Evolutionary conservation across 306 rosid genomes (phyloP).

Genomic region (Rosa chinensis): DNA sequence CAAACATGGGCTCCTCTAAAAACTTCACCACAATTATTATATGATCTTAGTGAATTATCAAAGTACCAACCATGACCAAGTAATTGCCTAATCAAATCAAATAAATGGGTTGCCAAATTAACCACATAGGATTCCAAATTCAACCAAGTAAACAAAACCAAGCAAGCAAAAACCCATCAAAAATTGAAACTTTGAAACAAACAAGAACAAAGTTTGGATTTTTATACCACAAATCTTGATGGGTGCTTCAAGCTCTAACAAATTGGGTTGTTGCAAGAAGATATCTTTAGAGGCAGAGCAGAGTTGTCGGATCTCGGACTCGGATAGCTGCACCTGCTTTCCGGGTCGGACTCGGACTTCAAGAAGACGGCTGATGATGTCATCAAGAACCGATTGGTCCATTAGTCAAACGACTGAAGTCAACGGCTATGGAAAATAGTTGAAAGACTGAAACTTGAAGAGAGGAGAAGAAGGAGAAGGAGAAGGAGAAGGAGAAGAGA

Average conservation of each 20-base stretch:
- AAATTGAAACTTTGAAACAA: not conserved
- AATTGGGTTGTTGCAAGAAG: constrained; percentile 80
- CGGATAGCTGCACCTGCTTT: constrained; percentile 90
- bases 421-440: constrained; percentile 26
- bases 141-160: constrained; percentile 1
- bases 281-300: constrained; percentile 65
- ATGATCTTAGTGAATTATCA: not conserved
- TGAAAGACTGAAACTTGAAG: constrained; percentile 14
- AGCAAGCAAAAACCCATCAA: not conserved
- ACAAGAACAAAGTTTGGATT: constrained; percentile 1
- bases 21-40: not conserved
- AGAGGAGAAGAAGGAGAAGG: not conserved
- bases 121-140: not conserved
- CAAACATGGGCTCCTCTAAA: not conserved
- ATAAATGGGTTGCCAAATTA: not conserved
- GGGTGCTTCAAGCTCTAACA: constrained; percentile 87
- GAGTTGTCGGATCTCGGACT: constrained; percentile 92
- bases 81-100: not conserved
- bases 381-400: constrained; percentile 77
- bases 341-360: constrained; percentile 84
- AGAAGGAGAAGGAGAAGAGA: constrained; percentile 5
- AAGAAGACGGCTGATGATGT: constrained; percentile 78
- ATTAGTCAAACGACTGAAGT: constrained; percentile 30
- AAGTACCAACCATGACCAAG: constrained; percentile 7
- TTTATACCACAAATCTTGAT: constrained; percentile 84